Evolutionary conservation across 345 rosid species (phyloP).

Genomic region (Balakata baccata): DNA sequence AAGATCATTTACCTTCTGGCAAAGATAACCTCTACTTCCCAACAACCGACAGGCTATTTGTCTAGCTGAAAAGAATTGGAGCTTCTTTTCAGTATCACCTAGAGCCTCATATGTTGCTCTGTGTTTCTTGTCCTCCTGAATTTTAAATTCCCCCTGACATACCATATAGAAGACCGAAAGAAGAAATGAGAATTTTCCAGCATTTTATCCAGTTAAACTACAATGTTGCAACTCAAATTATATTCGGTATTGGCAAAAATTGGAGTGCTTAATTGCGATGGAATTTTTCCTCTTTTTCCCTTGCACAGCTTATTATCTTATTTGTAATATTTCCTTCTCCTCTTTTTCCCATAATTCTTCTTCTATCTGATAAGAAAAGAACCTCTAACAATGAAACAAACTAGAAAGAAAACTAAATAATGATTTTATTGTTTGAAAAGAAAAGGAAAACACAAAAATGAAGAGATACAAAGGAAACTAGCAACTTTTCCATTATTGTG

Average conservation of each 20-base stretch:
- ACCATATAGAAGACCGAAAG: constrained; percentile 2
- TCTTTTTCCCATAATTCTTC: too few species aligned
- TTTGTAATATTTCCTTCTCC: too few species aligned
- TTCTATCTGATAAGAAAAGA: too few species aligned
- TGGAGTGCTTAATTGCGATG: not conserved
- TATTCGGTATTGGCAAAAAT: not conserved
- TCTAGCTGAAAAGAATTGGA: constrained; percentile 76
- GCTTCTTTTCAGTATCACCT: constrained; percentile 69
- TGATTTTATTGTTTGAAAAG: too few species aligned
- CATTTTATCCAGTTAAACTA: not conserved
- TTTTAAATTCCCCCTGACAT: constrained; percentile 63
- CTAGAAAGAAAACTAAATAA: too few species aligned
- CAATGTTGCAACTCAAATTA: not conserved
- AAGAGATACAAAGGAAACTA: too few species aligned
- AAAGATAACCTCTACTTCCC: constrained; percentile 88
- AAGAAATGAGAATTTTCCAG: constrained; percentile 8
- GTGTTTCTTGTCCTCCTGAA: constrained; percentile 85
- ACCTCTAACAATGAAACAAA: too few species aligned
- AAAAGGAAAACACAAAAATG: too few species aligned
- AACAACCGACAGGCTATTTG: constrained; percentile 85
- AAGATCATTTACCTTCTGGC: constrained; percentile 62
- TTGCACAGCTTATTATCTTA: not conserved
- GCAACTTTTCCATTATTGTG: too few species aligned
- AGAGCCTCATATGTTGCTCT: constrained; percentile 75
- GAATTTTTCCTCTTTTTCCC: not conserved